phyloP scores from a whole-genome alignment of 148 eudicot species.

The Rhododendron simsii region DNA sequence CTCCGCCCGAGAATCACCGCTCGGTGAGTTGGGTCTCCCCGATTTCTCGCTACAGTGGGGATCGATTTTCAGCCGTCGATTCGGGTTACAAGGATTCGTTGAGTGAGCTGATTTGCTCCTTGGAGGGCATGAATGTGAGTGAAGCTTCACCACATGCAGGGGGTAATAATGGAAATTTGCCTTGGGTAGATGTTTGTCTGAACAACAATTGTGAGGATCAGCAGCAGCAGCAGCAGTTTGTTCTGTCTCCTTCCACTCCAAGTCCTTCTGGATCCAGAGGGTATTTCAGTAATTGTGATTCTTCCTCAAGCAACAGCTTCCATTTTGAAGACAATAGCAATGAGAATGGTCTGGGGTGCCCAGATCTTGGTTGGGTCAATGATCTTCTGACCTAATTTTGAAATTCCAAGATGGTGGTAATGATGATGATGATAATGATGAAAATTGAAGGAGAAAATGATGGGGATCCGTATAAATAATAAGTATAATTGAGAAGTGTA shows the following conservation, averaged over 20 bases:
- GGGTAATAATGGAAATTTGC: constrained; percentile 4
- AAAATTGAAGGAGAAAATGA: background rate
- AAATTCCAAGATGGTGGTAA: background rate
- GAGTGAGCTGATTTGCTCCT: constrained; percentile 44
- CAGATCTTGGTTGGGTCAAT: constrained; percentile 88
- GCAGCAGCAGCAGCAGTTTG: constrained; percentile 22
- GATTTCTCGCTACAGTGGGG: constrained; percentile 21
- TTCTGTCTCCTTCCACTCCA: constrained; percentile 38
- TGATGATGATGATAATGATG: constrained; percentile 4
- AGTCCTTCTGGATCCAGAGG: constrained; percentile 22
- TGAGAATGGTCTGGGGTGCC: constrained; percentile 32
- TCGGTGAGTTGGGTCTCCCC: constrained; percentile 27
- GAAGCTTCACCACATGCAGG: constrained; percentile 13
- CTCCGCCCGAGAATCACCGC: constrained; percentile 26
- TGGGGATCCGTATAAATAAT: constrained; percentile 7
- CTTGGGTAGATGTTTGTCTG: constrained; percentile 54
- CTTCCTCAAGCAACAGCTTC: constrained; percentile 18
- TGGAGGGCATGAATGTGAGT: constrained; percentile 42
- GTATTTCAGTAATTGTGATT: constrained; percentile 8
- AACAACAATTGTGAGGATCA: constrained; percentile 19
- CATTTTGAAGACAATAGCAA: constrained; percentile 21
- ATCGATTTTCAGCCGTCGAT: constrained; percentile 10
- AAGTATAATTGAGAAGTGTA: background rate
- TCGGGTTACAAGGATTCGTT: constrained; percentile 53
- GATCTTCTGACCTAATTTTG: constrained; percentile 48